A percentile compares a stretch with the other conserved stretches of the same genome.
These are phyloP conservation scores for Rhynchosporium graminicola DNA, from an alignment of 2,329 filamentous ascomycete genomes.

Conservation along the genomic window DNA sequence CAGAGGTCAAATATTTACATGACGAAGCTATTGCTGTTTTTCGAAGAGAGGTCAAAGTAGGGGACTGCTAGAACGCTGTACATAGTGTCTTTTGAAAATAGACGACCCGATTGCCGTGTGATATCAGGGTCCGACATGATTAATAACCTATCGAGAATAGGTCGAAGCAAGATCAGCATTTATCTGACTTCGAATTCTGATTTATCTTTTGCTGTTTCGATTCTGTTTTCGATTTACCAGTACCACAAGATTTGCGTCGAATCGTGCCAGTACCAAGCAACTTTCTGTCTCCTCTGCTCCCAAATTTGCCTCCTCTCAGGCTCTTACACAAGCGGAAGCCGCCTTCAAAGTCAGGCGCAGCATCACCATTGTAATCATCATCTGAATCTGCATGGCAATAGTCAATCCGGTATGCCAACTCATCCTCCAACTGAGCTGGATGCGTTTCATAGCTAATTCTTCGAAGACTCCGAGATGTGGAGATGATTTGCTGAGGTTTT, in stretches of 20 bases:
- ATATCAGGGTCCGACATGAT: no score
- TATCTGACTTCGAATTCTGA: neutral
- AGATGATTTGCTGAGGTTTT: neutral
- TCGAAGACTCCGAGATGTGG: no score
- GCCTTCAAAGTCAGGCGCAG: neutral
- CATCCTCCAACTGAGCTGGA: slow-evolving; percentile 6
- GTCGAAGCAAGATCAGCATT: neutral
- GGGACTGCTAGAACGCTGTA: no score
- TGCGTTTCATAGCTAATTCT: neutral
- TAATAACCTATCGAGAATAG: no score
- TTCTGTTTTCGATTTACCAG: neutral
- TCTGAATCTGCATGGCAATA: neutral
- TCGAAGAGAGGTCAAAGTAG: no score
- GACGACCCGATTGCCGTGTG: no score
- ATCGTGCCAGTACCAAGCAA: neutral
- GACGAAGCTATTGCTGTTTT: no score
- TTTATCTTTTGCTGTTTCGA: slow-evolving; percentile 2
- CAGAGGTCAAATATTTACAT: no score
- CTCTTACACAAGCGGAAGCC: neutral
- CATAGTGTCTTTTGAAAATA: no score
- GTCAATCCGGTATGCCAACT: neutral
- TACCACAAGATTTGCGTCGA: neutral
- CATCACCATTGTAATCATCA: neutral
- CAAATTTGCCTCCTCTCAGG: neutral
- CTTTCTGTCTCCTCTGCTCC: neutral